Conservation (phyloP, 352 stramenopile species). For the Globisporangium cederbergense region DNA sequence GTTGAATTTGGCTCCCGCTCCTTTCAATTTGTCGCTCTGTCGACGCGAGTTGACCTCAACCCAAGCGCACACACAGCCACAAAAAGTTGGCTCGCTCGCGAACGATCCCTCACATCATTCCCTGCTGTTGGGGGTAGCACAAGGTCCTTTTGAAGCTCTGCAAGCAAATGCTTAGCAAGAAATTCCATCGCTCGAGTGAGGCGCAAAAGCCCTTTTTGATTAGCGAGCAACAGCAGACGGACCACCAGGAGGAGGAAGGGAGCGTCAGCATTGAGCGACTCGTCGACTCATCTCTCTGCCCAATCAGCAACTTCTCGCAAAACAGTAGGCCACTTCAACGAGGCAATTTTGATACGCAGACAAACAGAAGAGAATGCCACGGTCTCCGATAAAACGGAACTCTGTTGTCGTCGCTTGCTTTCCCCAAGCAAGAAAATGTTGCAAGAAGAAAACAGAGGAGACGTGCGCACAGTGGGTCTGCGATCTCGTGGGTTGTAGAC, state of each 20-base stretch:
- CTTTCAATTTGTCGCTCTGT: not conserved
- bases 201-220: not conserved
- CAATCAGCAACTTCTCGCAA: not conserved
- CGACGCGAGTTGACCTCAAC: constrained; percentile 6
- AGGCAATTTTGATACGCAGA: not conserved
- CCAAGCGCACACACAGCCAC: not conserved
- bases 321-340: not conserved
- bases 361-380: not conserved
- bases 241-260: not conserved
- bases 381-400: constrained; percentile 1
- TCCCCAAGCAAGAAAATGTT: too few relatives aligned
- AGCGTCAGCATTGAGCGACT: not conserved
- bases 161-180: too few relatives aligned
- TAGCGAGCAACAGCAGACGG: not conserved
- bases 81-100: too few relatives aligned
- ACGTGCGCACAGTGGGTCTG: not conserved
- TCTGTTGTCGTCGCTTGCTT: not conserved
- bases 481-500: too few relatives aligned
- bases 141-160: too few relatives aligned
- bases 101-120: too few relatives aligned
- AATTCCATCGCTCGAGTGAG: not conserved
- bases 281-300: not conserved
- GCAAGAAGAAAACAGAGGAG: too few relatives aligned
- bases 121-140: too few relatives aligned
- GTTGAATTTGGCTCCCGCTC: not conserved